These are phyloP conservation scores for Fraxinus platypoda DNA, from an alignment of 305 asterid species.

Conservation along the genomic window DNA sequence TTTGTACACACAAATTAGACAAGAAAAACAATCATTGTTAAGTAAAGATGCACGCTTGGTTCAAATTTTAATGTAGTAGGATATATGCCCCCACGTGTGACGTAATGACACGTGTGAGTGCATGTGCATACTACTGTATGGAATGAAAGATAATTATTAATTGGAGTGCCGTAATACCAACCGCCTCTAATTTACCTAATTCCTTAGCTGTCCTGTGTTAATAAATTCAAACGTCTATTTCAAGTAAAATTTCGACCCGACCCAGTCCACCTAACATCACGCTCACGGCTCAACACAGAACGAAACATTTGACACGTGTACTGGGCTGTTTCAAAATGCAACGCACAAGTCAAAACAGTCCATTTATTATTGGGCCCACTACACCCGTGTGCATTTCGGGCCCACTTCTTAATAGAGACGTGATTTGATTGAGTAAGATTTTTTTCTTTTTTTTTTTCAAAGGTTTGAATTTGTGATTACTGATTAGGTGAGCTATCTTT, in stretches of 20 bases:
- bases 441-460: not conserved
- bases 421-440: not conserved
- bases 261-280: not conserved
- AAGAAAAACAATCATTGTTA: not conserved
- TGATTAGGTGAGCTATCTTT: not conserved
- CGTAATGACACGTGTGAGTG: constrained; percentile 6
- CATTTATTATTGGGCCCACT: constrained; percentile 20
- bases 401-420: constrained; percentile 12
- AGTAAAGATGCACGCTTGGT: constrained; percentile 4
- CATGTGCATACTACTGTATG: not conserved
- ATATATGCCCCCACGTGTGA: constrained; percentile 18
- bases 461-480: not conserved
- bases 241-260: not conserved
- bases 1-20: not conserved
- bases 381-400: constrained; percentile 34
- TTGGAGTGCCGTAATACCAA: constrained; percentile 21
- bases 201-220: not conserved
- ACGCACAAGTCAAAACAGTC: constrained; percentile 16
- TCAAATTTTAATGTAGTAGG: constrained; percentile 5
- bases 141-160: not conserved
- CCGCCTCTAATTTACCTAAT: not conserved
- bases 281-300: not conserved
- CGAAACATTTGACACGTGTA: constrained; percentile 14
- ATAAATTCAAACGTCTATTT: constrained; percentile 5
- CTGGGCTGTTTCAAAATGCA: not conserved